Conservation (phyloP, 768 basidiomycete genomes). For the Pluteus cervinus region DNA sequence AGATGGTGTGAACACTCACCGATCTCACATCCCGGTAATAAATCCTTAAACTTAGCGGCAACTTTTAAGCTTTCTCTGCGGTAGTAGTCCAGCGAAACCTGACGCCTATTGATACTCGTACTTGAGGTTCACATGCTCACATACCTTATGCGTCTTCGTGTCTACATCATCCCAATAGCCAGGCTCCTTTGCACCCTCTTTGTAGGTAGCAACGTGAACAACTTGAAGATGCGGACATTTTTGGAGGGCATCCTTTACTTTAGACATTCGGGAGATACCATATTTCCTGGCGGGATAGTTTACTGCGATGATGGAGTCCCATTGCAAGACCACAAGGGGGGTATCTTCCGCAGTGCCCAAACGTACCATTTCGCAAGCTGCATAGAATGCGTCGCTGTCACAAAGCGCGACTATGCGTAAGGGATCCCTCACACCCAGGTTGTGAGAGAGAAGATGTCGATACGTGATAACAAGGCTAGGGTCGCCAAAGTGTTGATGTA, state of each 20-base stretch:
- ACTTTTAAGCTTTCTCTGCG: conserved; percentile 88
- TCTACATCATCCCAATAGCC: conserved; percentile 91
- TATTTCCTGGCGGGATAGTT: conserved; percentile 92
- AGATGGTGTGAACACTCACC: conserved; percentile 36
- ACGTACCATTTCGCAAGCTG: conserved; percentile 81
- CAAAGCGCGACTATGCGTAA: conserved; percentile 84
- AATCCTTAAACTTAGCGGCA: conserved; percentile 73
- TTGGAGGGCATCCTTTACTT: conserved; percentile 74
- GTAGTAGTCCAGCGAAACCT: conserved; percentile 94
- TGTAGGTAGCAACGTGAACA: conserved; percentile 94
- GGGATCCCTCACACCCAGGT: conserved; percentile 67
- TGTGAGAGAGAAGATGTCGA: conserved; percentile 65
- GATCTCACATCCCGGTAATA: conserved; percentile 73
- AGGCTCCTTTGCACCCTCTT: conserved; percentile 79
- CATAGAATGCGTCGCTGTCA: conserved; percentile 86
- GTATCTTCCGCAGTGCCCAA: conserved; percentile 52
- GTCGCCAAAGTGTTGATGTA: no score
- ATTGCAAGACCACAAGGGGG: conserved; percentile 83
- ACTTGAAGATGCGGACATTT: conserved; percentile 80
- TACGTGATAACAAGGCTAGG: no score
- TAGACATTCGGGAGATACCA: conserved; percentile 91
- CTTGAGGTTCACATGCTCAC: conserved; percentile 6
- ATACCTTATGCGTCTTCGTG: conserved; percentile 87
- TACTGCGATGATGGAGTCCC: conserved; percentile 88
- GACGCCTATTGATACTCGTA: no score